These are phyloP conservation scores for Piper longum DNA, from an alignment of 164 flowering plant genomes.

Conservation along the genomic window DNA sequence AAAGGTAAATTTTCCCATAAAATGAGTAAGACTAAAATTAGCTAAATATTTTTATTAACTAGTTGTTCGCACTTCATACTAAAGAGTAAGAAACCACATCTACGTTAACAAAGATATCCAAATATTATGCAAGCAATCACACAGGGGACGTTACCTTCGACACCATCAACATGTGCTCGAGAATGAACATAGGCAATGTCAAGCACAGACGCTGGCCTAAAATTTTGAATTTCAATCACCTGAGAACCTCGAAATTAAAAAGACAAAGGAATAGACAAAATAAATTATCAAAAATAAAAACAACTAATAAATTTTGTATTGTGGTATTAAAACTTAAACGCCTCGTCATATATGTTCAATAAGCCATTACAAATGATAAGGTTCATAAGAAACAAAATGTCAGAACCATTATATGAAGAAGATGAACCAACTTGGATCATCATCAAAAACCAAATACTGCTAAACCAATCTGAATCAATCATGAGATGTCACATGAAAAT, in stretches of 20 bases:
- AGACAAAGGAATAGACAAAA: not conserved
- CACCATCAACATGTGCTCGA: slow-evolving; percentile 60
- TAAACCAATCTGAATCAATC: no score
- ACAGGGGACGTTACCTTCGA: slow-evolving; percentile 44
- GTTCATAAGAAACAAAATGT: no score
- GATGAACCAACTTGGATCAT: no score
- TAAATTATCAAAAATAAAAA: not conserved
- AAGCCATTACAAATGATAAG: not conserved
- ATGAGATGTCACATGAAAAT: no score
- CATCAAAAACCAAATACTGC: no score
- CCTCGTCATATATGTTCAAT: not conserved
- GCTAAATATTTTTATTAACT: no score
- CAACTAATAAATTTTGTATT: not conserved
- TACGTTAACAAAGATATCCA: not conserved
- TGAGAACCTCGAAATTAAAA: slow-evolving; percentile 53
- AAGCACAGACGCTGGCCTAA: slow-evolving; percentile 52
- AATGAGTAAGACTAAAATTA: no score
- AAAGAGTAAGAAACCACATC: not conserved
- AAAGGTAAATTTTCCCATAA: no score
- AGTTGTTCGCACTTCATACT: no score
- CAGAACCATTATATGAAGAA: no score
- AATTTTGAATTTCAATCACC: slow-evolving; percentile 48
- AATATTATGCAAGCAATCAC: not conserved
- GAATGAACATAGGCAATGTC: slow-evolving; percentile 73
- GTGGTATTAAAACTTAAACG: no score